Conservation (phyloP, 2,329 filamentous ascomycete genomes). For the Pochonia chlamydosporia region DNA sequence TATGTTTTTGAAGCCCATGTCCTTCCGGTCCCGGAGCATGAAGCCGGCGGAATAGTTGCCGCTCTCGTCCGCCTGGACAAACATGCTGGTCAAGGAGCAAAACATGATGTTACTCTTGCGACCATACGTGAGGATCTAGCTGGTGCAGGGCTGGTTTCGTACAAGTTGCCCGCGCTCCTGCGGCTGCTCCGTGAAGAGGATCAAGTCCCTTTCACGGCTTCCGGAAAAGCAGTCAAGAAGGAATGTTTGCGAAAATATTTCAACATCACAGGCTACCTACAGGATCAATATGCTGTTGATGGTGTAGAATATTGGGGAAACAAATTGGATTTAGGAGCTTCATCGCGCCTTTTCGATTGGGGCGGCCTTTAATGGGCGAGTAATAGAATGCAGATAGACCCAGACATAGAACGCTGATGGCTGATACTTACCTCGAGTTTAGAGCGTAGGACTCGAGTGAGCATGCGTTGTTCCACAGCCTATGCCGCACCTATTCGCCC, state of each 20-base stretch:
- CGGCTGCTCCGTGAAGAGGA: not conserved
- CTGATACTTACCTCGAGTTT: no score
- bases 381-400: no score
- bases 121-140: not conserved
- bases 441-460: no score
- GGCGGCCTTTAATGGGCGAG: no score
- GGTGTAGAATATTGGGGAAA: no score
- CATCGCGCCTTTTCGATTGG: no score
- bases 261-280: constrained; percentile 5
- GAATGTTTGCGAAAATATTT: not conserved
- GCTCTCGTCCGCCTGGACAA: not conserved
- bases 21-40: not conserved
- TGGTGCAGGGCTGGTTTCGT: not conserved
- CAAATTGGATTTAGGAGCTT: no score
- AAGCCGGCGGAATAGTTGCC: not conserved
- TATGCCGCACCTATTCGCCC: no score
- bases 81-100: not conserved
- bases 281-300: no score
- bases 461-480: no score
- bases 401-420: no score
- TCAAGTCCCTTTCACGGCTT: not conserved
- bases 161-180: not conserved
- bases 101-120: not conserved
- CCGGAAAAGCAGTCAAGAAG: not conserved
- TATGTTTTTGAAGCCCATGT: not conserved